Percentiles rank a stretch among this genome's conserved stretches.
phyloP scores from a whole-genome alignment of 2,329 filamentous ascomycete species.

The Penicillium sp. region DNA sequence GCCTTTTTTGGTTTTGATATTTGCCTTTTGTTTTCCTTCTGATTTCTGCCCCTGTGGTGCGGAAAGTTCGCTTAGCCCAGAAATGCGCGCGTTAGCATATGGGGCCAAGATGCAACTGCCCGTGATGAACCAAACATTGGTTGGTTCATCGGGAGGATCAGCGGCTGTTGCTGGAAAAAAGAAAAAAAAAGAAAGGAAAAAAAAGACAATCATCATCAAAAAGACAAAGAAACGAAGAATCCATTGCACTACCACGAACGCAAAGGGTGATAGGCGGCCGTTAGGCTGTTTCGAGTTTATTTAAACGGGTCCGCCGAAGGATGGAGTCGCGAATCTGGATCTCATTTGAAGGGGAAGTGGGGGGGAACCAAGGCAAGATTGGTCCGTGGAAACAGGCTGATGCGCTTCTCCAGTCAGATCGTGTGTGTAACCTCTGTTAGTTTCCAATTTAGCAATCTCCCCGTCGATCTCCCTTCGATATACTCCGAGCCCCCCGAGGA shows the following conservation, averaged over 20 bases:
- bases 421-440: constrained; percentile 14
- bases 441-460: constrained; percentile 1
- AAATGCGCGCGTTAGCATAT: not conserved
- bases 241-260: constrained; percentile 19
- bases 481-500: constrained; percentile 24
- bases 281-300: constrained; percentile 46
- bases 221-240: not conserved
- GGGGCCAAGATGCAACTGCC: not conserved
- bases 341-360: constrained; percentile 1
- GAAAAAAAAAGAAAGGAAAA: not conserved
- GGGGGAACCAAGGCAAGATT: constrained; percentile 8
- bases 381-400: constrained; percentile 20
- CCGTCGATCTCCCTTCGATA: constrained; percentile 21
- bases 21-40: not conserved
- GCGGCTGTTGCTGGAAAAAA: not conserved
- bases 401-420: constrained; percentile 3
- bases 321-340: constrained; percentile 9
- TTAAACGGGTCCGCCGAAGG: constrained; percentile 24
- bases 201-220: not conserved
- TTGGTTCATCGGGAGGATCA: constrained; percentile 1
- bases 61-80: not conserved
- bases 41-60: not conserved
- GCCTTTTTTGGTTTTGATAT: not conserved
- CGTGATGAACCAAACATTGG: not conserved
- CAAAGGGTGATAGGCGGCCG: constrained; percentile 25